These are phyloP conservation scores for Senecio squalidus DNA, from an alignment of 140 eudicot genomes.

Conservation along the genomic window DNA sequence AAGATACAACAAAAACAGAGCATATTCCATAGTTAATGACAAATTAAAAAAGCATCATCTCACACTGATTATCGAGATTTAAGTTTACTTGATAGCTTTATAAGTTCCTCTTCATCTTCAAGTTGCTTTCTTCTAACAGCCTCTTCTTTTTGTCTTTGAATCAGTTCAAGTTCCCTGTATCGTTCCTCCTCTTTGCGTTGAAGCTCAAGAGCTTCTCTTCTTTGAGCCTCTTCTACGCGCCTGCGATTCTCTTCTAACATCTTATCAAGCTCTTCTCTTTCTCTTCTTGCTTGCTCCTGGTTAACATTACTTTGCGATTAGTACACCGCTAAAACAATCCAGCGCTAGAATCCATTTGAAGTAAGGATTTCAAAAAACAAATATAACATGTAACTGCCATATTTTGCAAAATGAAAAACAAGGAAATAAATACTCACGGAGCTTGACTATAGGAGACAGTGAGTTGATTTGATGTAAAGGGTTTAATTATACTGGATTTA, in stretches of 20 bases:
- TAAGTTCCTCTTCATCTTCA: constrained; percentile 73
- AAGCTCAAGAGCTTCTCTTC: constrained; percentile 81
- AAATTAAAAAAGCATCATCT: constrained; percentile 4
- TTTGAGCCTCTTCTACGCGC: constrained; percentile 91
- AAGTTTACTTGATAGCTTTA: constrained; percentile 34
- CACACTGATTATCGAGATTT: constrained; percentile 47
- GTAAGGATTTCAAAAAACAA: not conserved
- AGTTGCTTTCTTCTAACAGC: constrained; percentile 75
- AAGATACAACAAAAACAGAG: constrained; percentile 4
- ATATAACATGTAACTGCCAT: not conserved
- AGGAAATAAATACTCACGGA: no score
- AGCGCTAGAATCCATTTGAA: not conserved
- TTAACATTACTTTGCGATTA: not conserved
- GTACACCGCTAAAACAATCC: not conserved
- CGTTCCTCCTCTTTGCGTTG: constrained; percentile 92
- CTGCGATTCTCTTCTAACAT: constrained; percentile 95
- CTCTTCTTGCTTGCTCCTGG: constrained; percentile 94
- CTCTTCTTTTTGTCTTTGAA: constrained; percentile 95
- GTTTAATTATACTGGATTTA: no score
- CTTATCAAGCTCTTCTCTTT: constrained; percentile 93
- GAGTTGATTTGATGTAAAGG: no score
- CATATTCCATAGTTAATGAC: not conserved
- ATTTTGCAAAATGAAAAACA: not conserved
- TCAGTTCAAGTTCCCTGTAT: constrained; percentile 67
- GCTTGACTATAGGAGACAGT: no score